A percentile compares a stretch with the other conserved stretches of the same genome.
These are phyloP conservation scores for Microbotryum scabiosae DNA, from an alignment of 1,284 basidiomycete species.

Conservation along the genomic window DNA sequence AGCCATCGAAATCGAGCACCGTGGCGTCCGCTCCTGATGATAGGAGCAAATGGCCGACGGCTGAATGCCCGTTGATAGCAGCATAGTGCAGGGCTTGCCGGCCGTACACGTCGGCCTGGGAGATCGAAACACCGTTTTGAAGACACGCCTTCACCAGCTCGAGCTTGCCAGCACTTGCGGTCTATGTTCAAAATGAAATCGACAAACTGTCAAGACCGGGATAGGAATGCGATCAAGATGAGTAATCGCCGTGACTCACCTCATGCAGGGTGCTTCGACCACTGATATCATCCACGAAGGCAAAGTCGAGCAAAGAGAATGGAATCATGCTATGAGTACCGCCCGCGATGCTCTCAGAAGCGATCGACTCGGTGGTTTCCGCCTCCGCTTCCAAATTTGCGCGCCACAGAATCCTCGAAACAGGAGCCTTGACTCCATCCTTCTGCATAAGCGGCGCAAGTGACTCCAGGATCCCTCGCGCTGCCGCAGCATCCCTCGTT, in stretches of 20 bases:
- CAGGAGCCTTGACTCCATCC: constrained; percentile 46
- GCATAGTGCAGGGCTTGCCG: constrained; percentile 92
- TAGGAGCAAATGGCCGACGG: constrained; percentile 68
- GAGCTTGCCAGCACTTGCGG: constrained; percentile 71
- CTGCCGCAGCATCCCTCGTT: constrained; percentile 21
- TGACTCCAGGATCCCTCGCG: constrained; percentile 23
- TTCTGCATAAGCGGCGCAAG: constrained; percentile 2
- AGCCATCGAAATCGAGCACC: constrained; percentile 82
- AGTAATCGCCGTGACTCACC: constrained; percentile 36
- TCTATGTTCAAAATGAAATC: neutral
- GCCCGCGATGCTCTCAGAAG: no score
- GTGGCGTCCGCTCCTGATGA: constrained; percentile 58
- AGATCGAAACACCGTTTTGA: constrained; percentile 57
- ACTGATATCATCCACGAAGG: constrained; percentile 94
- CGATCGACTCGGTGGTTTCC: constrained; percentile 12
- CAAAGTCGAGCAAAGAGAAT: constrained; percentile 68
- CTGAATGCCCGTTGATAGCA: constrained; percentile 80
- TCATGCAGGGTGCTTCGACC: constrained; percentile 92
- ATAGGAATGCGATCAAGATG: neutral
- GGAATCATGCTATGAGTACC: constrained; percentile 45
- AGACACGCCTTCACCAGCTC: constrained; percentile 79
- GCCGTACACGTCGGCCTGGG: constrained; percentile 76
- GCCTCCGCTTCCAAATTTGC: constrained; percentile 68
- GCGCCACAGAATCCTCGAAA: constrained; percentile 84
- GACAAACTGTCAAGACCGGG: neutral